These are phyloP conservation scores for Ogataea sp. DNA, from an alignment of 805 yeast genomes.

Conservation along the genomic window DNA sequence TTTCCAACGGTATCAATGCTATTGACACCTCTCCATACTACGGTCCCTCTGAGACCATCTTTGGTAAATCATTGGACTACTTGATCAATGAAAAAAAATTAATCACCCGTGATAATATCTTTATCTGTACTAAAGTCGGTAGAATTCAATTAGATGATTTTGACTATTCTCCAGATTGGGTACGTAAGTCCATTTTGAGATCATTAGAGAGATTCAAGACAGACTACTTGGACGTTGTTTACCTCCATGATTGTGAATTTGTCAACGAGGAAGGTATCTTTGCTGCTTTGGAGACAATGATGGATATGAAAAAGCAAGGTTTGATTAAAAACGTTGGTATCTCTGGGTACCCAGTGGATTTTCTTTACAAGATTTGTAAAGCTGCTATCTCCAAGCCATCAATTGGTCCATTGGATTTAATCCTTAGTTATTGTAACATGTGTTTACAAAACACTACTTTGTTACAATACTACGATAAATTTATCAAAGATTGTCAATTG, in stretches of 20 bases:
- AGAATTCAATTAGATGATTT: conserved; percentile 60
- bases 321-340: conserved; percentile 60
- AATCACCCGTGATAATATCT: conserved; percentile 53
- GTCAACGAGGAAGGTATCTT: conserved; percentile 44
- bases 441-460: conserved; percentile 68
- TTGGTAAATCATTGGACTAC: conserved; percentile 56
- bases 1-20: conserved; percentile 62
- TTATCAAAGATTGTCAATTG: conserved; percentile 47
- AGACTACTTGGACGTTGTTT: conserved; percentile 67
- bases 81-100: conserved; percentile 25
- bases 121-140: conserved; percentile 82
- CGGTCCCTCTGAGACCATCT: conserved; percentile 73
- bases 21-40: conserved; percentile 91
- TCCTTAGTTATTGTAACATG: conserved; percentile 73
- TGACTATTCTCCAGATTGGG: conserved; percentile 59
- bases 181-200: conserved; percentile 55
- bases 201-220: conserved; percentile 64
- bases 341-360: conserved; percentile 81
- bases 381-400: conserved; percentile 25
- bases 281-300: conserved; percentile 57
- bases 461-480: conserved; percentile 37
- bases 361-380: conserved; percentile 45
- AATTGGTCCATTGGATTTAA: conserved; percentile 63
- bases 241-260: conserved; percentile 87
- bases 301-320: conserved; percentile 55